Conservation (phyloP, 2,329 filamentous ascomycete species). For the Fusarium sp. region DNA sequence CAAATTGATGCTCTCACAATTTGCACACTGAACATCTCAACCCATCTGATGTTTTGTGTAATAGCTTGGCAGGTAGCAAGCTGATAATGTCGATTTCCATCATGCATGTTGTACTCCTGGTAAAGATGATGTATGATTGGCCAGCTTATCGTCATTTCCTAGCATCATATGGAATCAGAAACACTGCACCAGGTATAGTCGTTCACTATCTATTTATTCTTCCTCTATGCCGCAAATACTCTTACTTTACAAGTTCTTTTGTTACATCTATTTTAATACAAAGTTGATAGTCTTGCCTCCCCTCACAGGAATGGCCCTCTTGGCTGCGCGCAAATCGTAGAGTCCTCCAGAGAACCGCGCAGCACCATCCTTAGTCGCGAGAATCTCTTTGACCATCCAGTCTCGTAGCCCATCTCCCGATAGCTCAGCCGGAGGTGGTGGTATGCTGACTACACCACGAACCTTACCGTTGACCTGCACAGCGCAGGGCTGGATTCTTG, state of each 20-base stretch:
- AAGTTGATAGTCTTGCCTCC: constrained; percentile 81
- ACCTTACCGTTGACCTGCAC: constrained; percentile 87
- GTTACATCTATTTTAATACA: constrained; percentile 61
- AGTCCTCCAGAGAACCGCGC: constrained; percentile 65
- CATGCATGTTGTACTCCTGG: not conserved
- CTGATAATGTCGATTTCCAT: too few relatives aligned
- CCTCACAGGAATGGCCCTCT: constrained; percentile 74
- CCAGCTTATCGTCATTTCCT: not conserved
- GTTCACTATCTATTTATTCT: constrained; percentile 22
- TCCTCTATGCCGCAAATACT: constrained; percentile 30
- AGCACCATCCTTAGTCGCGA: constrained; percentile 71
- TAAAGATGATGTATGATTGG: not conserved
- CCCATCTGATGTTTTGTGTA: too few relatives aligned
- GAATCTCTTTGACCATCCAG: constrained; percentile 73
- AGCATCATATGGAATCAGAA: not conserved
- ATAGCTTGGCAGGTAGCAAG: not conserved
- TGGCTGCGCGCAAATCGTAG: constrained; percentile 65
- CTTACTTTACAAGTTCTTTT: constrained; percentile 10
- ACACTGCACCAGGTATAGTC: not conserved
- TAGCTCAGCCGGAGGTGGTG: constrained; percentile 61
- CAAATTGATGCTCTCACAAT: too few relatives aligned
- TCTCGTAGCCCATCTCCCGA: constrained; percentile 62
- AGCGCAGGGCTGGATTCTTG: constrained; percentile 68
- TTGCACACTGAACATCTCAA: not conserved
- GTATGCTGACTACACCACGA: constrained; percentile 75